Conservation (phyloP, 164 flowering plant genomes). For the Echeveria elegans region DNA sequence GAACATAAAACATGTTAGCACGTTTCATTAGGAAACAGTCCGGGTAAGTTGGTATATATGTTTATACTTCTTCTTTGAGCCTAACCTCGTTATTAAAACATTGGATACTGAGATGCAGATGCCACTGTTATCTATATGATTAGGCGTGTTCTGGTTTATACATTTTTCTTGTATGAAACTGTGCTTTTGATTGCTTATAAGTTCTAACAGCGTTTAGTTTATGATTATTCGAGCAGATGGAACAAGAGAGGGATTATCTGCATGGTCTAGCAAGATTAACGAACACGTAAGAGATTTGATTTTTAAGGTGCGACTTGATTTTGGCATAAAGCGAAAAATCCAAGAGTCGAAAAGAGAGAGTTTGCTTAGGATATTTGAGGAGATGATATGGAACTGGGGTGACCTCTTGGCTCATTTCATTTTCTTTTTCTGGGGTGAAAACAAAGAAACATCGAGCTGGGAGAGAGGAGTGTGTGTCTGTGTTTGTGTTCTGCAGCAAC, state of each 20-base stretch:
- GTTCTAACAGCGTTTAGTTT: not conserved
- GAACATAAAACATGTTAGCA: not conserved
- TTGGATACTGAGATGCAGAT: not conserved
- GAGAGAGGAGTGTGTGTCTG: not conserved
- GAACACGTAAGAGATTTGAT: not conserved
- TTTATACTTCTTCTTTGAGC: too few species aligned
- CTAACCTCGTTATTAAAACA: not conserved
- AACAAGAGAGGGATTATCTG: not conserved
- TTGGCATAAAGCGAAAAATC: not conserved
- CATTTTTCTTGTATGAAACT: not conserved
- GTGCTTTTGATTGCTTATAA: not conserved
- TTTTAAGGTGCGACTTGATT: not conserved
- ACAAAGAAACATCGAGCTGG: constrained; percentile 7
- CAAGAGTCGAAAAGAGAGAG: not conserved
- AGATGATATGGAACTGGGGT: not conserved
- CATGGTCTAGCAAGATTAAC: constrained; percentile 3
- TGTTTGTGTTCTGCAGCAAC: not conserved
- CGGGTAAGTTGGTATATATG: too few species aligned
- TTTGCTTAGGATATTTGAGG: not conserved
- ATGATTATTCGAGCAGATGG: not conserved
- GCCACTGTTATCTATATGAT: not conserved
- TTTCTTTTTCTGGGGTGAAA: constrained; percentile 7
- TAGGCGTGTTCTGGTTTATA: not conserved
- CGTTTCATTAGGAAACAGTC: too few species aligned
- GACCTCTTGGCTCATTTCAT: not conserved